These are phyloP conservation scores for Botrytis deweyae DNA, from an alignment of 2,329 filamentous ascomycete genomes.

Conservation along the genomic window DNA sequence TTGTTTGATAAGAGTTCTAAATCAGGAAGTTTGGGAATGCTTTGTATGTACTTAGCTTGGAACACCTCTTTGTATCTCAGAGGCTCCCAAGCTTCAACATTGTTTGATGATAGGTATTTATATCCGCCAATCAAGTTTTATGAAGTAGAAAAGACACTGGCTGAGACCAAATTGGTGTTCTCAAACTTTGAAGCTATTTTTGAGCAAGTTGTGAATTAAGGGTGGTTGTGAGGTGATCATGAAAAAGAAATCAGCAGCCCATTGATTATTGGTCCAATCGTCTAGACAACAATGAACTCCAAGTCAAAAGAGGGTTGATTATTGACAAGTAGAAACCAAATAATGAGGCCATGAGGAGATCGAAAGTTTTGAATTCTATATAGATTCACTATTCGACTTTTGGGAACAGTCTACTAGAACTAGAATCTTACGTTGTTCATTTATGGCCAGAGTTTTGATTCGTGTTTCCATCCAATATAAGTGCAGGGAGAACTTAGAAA, in stretches of 20 bases:
- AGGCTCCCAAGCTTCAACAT: background rate
- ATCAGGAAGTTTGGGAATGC: conserved; percentile 6
- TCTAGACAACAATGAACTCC: background rate
- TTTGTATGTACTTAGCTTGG: background rate
- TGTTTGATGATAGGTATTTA: background rate
- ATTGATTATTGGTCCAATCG: background rate
- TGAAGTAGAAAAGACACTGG: background rate
- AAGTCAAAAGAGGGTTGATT: background rate
- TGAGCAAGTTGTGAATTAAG: background rate
- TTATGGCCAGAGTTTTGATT: background rate
- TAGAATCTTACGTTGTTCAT: background rate
- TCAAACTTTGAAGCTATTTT: background rate
- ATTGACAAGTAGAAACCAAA: background rate
- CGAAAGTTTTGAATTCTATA: background rate
- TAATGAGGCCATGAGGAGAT: background rate
- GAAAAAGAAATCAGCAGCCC: background rate
- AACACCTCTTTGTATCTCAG: background rate
- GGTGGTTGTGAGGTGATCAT: background rate
- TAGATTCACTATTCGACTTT: background rate
- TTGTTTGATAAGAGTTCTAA: conserved; percentile 7
- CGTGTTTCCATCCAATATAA: background rate
- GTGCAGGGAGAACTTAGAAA: background rate
- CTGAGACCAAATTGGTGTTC: too few relatives aligned
- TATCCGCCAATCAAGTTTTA: background rate
- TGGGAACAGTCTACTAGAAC: background rate